These are phyloP conservation scores for Lepidium didymum DNA, from an alignment of 345 rosid species.

Conservation along the genomic window DNA sequence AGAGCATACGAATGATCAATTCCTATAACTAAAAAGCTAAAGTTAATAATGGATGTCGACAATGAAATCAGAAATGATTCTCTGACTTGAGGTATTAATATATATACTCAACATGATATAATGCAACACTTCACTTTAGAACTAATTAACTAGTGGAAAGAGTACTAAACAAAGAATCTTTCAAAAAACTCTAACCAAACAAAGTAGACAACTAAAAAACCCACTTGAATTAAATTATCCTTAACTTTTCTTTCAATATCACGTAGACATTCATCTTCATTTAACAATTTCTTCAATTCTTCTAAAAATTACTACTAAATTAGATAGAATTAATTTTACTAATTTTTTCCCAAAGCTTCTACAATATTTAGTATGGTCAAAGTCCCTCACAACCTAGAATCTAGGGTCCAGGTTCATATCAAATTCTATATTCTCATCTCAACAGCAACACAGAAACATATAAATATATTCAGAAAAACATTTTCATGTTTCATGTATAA, in stretches of 20 bases:
- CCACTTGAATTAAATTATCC: too few species aligned
- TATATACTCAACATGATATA: neutral
- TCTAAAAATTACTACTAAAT: neutral
- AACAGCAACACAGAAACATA: neutral
- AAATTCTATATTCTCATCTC: too few species aligned
- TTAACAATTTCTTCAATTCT: slow-evolving; percentile 4
- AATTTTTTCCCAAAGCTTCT: neutral
- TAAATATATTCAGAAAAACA: too few species aligned
- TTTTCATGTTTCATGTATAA: too few species aligned
- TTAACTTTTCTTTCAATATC: too few species aligned
- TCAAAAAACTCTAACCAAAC: slow-evolving; percentile 11
- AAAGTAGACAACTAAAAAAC: neutral
- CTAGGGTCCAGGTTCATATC: neutral
- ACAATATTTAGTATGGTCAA: slow-evolving; percentile 21
- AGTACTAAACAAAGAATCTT: neutral
- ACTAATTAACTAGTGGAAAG: slow-evolving; percentile 18
- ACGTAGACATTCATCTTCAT: too few species aligned
- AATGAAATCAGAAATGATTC: slow-evolving; percentile 23
- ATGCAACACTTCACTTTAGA: slow-evolving; percentile 18
- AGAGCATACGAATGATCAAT: slow-evolving; percentile 14
- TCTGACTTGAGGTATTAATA: slow-evolving; percentile 11
- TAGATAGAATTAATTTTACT: too few species aligned
- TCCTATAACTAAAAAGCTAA: slow-evolving; percentile 4
- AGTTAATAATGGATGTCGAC: slow-evolving; percentile 12
- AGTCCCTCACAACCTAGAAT: neutral